Conservation (phyloP, 2,329 filamentous ascomycete genomes). For the Grosmannia serpens region DNA sequence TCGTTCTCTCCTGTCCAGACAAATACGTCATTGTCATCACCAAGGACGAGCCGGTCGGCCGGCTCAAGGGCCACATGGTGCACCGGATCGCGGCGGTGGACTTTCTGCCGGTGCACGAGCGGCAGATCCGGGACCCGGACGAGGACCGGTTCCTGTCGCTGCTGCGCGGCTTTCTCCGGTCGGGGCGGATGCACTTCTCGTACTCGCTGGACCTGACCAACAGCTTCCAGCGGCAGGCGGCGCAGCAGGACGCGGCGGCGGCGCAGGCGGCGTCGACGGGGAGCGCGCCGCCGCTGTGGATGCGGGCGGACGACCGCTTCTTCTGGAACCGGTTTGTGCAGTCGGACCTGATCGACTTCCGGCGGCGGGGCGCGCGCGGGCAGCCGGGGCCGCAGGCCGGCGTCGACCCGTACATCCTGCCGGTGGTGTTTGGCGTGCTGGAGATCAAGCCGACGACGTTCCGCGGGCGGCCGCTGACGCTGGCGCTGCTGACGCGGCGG, state of each 20-base stretch:
- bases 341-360: slow-evolving; percentile 83
- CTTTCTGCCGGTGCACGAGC: slow-evolving; percentile 86
- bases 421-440: slow-evolving; percentile 93
- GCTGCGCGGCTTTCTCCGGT: slow-evolving; percentile 70
- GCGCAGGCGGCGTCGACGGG: slow-evolving; percentile 10
- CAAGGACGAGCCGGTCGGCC: slow-evolving; percentile 81
- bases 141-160: slow-evolving; percentile 84
- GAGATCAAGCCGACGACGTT: slow-evolving; percentile 79
- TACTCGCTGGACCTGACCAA: slow-evolving; percentile 96
- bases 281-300: slow-evolving; percentile 61
- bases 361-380: slow-evolving; percentile 49
- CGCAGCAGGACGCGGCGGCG: slow-evolving; percentile 46
- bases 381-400: slow-evolving; percentile 60
- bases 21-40: slow-evolving; percentile 97
- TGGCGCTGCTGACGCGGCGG: slow-evolving; percentile 78
- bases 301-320: slow-evolving; percentile 88
- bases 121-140: slow-evolving; percentile 80
- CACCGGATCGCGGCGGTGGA: slow-evolving; percentile 89
- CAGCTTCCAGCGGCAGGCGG: slow-evolving; percentile 86
- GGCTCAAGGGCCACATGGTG: slow-evolving; percentile 89
- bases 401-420: slow-evolving; percentile 84
- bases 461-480: slow-evolving; percentile 73
- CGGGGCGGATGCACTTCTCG: slow-evolving; percentile 91
- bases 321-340: slow-evolving; percentile 97
- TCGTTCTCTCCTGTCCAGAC: slow-evolving; percentile 34